A percentile compares a stretch with the other conserved stretches of the same genome.
Evolutionary conservation across 2,329 filamentous ascomycete genomes (phyloP).

Genomic region (Aschersonia sp.): DNA sequence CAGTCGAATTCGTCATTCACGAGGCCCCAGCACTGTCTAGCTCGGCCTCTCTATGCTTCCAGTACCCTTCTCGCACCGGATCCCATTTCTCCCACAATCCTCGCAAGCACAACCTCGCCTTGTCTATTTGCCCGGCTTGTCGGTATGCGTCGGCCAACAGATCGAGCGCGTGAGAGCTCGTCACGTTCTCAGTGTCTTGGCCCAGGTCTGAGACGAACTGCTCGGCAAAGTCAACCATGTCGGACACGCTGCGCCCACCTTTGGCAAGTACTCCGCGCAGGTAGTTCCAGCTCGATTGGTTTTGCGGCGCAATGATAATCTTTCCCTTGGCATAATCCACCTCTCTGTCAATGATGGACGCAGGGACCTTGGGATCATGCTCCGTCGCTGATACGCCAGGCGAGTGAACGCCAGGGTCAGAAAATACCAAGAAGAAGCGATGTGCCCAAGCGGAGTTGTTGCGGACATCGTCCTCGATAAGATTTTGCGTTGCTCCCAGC

Average conservation of each 20-base stretch:
- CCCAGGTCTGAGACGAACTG: conserved; percentile 35
- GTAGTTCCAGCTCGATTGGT: conserved; percentile 91
- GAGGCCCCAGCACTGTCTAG: not conserved
- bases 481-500: conserved; percentile 52
- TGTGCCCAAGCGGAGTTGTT: conserved; percentile 99
- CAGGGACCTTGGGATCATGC: conserved; percentile 41
- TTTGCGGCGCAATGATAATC: conserved; percentile 73
- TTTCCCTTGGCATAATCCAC: conserved; percentile 58
- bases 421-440: conserved; percentile 84
- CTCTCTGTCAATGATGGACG: conserved; percentile 57
- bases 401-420: conserved; percentile 37
- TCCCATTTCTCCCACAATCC: conserved; percentile 78
- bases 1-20: no score
- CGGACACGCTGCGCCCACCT: conserved; percentile 35
- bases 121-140: conserved; percentile 38
- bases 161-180: conserved; percentile 55
- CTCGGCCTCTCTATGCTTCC: conserved; percentile 44
- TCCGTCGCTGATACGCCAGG: conserved; percentile 32
- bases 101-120: conserved; percentile 55
- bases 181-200: conserved; percentile 33
- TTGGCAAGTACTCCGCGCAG: conserved; percentile 61
- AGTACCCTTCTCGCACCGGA: conserved; percentile 81
- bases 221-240: conserved; percentile 31
- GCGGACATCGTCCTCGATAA: conserved; percentile 68
- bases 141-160: conserved; percentile 54